Base-by-base conservation (phyloP, 2,329 filamentous ascomycete species). In the Beauveria sp. region DNA sequence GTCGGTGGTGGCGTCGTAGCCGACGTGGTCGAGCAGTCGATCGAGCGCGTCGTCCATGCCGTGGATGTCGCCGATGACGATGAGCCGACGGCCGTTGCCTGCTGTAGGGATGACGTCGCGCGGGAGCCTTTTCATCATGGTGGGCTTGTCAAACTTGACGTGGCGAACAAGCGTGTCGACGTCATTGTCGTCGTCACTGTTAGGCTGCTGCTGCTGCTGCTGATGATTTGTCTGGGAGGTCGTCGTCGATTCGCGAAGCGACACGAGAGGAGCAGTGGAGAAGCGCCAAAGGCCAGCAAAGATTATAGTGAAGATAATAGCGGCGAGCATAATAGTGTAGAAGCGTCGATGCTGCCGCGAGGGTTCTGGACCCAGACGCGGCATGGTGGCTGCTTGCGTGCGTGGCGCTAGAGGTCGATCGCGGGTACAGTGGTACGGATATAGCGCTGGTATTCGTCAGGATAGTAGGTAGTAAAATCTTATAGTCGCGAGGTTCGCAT, bases 11-110 rank as follows among this genome's bases (percentile, higher is more conserved):
- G 59, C 40, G 62, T 87, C 73, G 73, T 91, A 93, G 18, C 79
- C 71, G 24, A 89, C 76, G 68, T 90, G 86, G 5, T 81, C 71
- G 28, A 97, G 80, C 14, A 97, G 79, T 18, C 79, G 70, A 71
- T 79, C 75, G 70, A 91, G 79, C 63, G 91, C 83, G 14, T 82
- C 72, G 66, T 84, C 84, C 78, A 94, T 94, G 54, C 94, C 94
- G 76, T 97, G 93, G 16, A 97, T 91, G 75, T 99, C 94, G 59
- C 94, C 93, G 40, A 97, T 80, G 63, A 97, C 80, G 40, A 97
- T 78, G 26, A 99, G 77, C 20, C 92, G 80, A 59, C 82, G 84
- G 24, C 76, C 68, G 43, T 77, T 75, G 22, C 71, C 61, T 28
- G 67, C 51, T 3, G 75, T 76, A 3, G 72, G 70, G 20, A 75